These are phyloP conservation scores for Rhizopus delemar DNA, from an alignment of 371 early-diverging fungal species.

Conservation along the genomic window DNA sequence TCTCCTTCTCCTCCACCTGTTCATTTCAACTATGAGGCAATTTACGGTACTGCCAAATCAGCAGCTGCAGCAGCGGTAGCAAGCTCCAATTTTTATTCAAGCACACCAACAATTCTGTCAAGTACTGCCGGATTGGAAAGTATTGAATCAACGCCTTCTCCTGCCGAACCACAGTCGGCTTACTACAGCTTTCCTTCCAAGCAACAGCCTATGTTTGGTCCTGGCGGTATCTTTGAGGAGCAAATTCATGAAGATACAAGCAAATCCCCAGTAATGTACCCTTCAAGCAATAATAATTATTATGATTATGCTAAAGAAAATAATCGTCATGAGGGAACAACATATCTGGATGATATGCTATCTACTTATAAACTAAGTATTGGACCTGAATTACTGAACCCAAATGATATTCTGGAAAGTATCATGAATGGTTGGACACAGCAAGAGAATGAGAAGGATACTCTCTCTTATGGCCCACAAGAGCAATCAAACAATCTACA, in stretches of 20 bases:
- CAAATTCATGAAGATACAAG: no score
- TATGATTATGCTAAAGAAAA: no score
- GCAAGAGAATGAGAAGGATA: not conserved
- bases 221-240: not conserved
- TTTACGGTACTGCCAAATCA: not conserved
- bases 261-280: no score
- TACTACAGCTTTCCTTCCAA: no score
- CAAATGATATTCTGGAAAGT: not conserved
- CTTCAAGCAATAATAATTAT: no score
- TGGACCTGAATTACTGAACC: not conserved
- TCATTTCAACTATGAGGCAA: not conserved
- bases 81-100: not conserved
- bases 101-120: not conserved
- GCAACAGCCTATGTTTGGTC: not conserved
- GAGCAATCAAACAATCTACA: not conserved
- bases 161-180: not conserved
- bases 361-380: not conserved
- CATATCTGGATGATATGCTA: not conserved
- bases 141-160: not conserved
- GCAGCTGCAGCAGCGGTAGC: not conserved
- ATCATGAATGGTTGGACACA: not conserved
- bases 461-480: not conserved
- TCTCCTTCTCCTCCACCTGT: not conserved
- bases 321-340: no score
- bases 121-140: not conserved